Conservation (phyloP, 2,329 filamentous ascomycete genomes). For the Fusarium chlamydosporum region DNA sequence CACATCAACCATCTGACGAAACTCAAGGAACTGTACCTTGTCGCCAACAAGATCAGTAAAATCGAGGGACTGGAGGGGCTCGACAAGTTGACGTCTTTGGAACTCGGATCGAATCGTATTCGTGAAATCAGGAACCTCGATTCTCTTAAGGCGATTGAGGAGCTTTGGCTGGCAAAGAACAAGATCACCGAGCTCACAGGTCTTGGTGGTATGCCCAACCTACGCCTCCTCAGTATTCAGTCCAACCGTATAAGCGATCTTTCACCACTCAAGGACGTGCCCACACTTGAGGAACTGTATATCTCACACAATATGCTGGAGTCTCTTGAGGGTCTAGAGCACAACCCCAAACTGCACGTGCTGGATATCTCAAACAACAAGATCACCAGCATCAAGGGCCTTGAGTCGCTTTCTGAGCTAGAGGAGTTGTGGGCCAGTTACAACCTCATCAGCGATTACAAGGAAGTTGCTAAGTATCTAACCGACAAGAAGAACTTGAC, state of each 20-base stretch:
- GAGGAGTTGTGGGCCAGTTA: slow-evolving; percentile 97
- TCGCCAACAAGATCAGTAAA: slow-evolving; percentile 91
- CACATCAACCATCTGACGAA: slow-evolving; percentile 82
- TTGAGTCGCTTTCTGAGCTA: slow-evolving; percentile 77
- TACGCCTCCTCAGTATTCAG: slow-evolving; percentile 93
- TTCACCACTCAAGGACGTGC: slow-evolving; percentile 78
- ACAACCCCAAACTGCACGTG: slow-evolving; percentile 76
- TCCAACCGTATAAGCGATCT: slow-evolving; percentile 91
- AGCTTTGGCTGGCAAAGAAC: slow-evolving; percentile 96
- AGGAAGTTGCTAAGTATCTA: slow-evolving; percentile 84
- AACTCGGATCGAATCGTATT: slow-evolving; percentile 93
- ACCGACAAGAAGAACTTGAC: slow-evolving; percentile 82
- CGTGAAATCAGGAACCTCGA: slow-evolving; percentile 90
- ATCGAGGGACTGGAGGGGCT: slow-evolving; percentile 89
- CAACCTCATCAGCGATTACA: slow-evolving; percentile 84
- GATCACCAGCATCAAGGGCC: slow-evolving; percentile 79
- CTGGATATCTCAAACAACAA: slow-evolving; percentile 93
- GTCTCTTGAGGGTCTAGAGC: slow-evolving; percentile 79
- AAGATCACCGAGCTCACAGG: slow-evolving; percentile 89
- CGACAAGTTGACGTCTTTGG: slow-evolving; percentile 82
- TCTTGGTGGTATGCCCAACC: slow-evolving; percentile 79
- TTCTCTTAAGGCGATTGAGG: slow-evolving; percentile 80
- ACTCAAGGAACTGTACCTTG: slow-evolving; percentile 88
- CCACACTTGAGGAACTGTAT: slow-evolving; percentile 90
- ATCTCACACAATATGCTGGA: slow-evolving; percentile 94